Base-by-base conservation (phyloP, 1,139 yeast genomes). In the Blastobotrys persicus region DNA sequence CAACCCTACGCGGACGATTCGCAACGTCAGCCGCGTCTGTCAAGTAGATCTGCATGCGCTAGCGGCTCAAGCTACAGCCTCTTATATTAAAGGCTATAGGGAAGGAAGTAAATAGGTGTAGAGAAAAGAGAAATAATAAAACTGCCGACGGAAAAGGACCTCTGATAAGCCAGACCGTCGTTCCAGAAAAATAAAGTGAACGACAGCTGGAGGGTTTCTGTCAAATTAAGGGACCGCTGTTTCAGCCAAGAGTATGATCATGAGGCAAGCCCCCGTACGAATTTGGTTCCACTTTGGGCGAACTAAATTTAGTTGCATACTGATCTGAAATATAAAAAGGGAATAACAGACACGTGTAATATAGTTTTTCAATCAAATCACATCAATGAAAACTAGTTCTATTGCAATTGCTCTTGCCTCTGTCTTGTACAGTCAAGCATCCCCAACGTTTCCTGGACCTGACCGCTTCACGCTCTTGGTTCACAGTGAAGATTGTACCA, bases 381-480 rank as follows among this genome's bases (percentile, higher is more conserved):
- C 18, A 34, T 4, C 12, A 12, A 34, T n/a, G 17, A 34, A 34
- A n/a, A 9, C 6, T 14, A 7, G 6, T 16, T 13, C 6, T 34
- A 12, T 6, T 34, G 4, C 9, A 14, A 20, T 14, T 34, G 13
- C 12, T 11, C 20, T 17, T 13, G 13, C 12, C 17, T 23, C 28
- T 6, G 28, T 9, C 28, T 6, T 23, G 5, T 23, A 6, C 9
- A 9, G 28, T 9, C 28, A 23, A 23, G 9, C 28, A 23, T 5
- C 28, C 28, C 28, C 28, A 23, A 23, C 28, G 9, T 23, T 23
- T 4, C 18, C 13, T 34, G 39, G 19, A n/a, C 17, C 17, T 6
- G 39, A 34, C 6, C 13, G 39, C 11, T 34, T 34, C 39, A 34
- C 39, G 9, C 16, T 34, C 9, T 11, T 34, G 19, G 39, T 34